These are phyloP conservation scores for Pseudozyma sp. DNA, from an alignment of 1,284 basidiomycete genomes.

Conservation along the genomic window DNA sequence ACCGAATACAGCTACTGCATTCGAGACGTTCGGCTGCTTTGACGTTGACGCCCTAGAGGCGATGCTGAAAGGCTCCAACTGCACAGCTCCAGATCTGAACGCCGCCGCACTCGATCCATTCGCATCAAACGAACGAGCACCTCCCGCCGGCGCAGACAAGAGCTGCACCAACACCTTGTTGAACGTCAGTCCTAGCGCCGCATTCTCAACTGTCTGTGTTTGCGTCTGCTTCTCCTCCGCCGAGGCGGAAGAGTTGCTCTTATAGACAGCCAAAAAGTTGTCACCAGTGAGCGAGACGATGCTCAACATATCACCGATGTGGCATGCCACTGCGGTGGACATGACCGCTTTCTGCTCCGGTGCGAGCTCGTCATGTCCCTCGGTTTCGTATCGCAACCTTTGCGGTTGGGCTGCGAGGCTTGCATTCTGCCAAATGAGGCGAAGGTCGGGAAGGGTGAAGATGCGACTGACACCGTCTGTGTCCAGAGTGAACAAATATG, in stretches of 20 bases:
- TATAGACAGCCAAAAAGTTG: constrained; percentile 49
- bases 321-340: constrained; percentile 21
- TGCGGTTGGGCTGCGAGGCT: constrained; percentile 35
- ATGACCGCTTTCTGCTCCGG: constrained; percentile 25
- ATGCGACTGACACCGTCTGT: constrained; percentile 15
- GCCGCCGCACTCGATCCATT: neutral
- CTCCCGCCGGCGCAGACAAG: constrained; percentile 25
- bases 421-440: constrained; percentile 34
- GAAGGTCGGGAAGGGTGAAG: constrained; percentile 44
- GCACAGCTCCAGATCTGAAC: constrained; percentile 8
- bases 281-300: constrained; percentile 52
- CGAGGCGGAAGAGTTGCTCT: constrained; percentile 20
- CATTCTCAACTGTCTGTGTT: neutral
- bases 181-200: constrained; percentile 24
- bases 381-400: constrained; percentile 24
- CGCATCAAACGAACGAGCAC: constrained; percentile 15
- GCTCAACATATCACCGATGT: constrained; percentile 52
- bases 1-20: constrained; percentile 28
- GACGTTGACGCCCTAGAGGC: neutral
- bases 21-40: neutral
- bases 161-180: constrained; percentile 41
- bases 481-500: constrained; percentile 34
- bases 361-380: constrained; percentile 17
- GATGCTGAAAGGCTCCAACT: constrained; percentile 15
- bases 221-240: neutral